These are phyloP conservation scores for Syzygium aqueum DNA, from an alignment of 345 rosid genomes.

Conservation along the genomic window DNA sequence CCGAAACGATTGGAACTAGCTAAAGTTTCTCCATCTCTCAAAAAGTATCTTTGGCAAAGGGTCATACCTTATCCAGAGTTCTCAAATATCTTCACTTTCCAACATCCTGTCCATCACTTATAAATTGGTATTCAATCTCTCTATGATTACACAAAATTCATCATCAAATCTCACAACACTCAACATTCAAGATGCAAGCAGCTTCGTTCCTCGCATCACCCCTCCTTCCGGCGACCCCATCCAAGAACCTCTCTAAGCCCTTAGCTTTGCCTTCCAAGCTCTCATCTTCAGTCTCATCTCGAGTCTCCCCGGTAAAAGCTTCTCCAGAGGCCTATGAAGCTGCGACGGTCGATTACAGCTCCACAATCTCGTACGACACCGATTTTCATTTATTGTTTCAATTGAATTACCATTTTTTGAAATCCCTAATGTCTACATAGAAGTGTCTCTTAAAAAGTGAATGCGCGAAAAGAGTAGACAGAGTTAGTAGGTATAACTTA, in stretches of 20 bases:
- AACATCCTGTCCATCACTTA: neutral
- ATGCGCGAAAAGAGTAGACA: neutral
- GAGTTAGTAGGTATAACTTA: neutral
- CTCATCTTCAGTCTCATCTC: neutral
- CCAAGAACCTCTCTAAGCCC: slow-evolving; percentile 8
- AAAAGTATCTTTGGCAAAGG: neutral
- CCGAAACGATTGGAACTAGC: slow-evolving; percentile 8
- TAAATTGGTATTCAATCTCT: neutral
- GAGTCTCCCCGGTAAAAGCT: slow-evolving; percentile 15
- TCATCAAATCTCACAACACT: neutral
- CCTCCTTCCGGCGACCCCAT: slow-evolving; percentile 7
- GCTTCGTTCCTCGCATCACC: slow-evolving; percentile 18
- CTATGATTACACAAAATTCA: neutral
- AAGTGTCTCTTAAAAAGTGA: neutral
- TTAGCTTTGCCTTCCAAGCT: slow-evolving; percentile 5
- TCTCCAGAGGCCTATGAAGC: slow-evolving; percentile 5
- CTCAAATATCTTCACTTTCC: slow-evolving; percentile 8
- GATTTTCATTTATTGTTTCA: neutral
- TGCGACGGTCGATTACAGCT: slow-evolving; percentile 38
- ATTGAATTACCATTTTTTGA: neutral
- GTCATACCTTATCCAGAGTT: slow-evolving; percentile 6
- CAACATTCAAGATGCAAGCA: slow-evolving; percentile 24
- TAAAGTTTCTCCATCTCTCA: neutral
- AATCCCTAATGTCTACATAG: neutral
- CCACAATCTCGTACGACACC: slow-evolving; percentile 34